Evolutionary conservation across 179 eudicot genomes (phyloP), one percentile per base, ranked within the genome.

Genomic region (Vitellaria paradoxa): DNA sequence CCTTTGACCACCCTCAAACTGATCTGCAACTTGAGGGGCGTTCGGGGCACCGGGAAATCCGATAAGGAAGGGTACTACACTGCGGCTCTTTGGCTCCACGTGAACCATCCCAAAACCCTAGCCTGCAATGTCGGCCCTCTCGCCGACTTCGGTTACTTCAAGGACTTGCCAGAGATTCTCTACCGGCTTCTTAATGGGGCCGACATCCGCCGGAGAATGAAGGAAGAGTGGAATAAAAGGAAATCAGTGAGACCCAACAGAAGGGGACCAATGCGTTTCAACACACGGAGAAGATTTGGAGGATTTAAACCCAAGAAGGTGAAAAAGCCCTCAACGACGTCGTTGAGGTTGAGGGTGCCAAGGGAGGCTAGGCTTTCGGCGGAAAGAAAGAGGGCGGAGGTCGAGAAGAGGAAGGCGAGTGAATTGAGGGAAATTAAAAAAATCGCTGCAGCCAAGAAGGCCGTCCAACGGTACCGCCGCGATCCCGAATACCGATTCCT

Each of bases 61-160:
- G 86, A 88, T 18, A 84, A 86, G 67, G 80, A 82, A 12, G 89
- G 85, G 24, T 87, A 78, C n/a, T 85, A 85, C 9, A 69, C 82
- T 37, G 84, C 88, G 8, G 88, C 86, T 6, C n/a, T 82, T 5
- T 88, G 89, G 89, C 77, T 88, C 0, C 91, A 88, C 37, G 7
- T 21, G 1, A 6, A 77, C 50, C 89, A 88, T 52, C 91, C 89
- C 0, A 86, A 86, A 52, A 86, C 87, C 26, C 82, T 88, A 0
- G 89, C 89, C 2, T 79, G 78, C 65, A 86, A 88, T 21, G 79
- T 88, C 0, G 47, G 66, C 0, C 3, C 78, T 0, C 76, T 86
- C 6, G 83, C 83, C 5, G 72, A 78, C 3, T 88, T 88, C 8
- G 87, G 87, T 6, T 88, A 84, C 52, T 84, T 86, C n/a, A 88